Percentiles rank a stretch among this genome's conserved stretches.
These are phyloP conservation scores for Agaricus subrufescens DNA, from an alignment of 768 basidiomycete genomes.

Conservation along the genomic window DNA sequence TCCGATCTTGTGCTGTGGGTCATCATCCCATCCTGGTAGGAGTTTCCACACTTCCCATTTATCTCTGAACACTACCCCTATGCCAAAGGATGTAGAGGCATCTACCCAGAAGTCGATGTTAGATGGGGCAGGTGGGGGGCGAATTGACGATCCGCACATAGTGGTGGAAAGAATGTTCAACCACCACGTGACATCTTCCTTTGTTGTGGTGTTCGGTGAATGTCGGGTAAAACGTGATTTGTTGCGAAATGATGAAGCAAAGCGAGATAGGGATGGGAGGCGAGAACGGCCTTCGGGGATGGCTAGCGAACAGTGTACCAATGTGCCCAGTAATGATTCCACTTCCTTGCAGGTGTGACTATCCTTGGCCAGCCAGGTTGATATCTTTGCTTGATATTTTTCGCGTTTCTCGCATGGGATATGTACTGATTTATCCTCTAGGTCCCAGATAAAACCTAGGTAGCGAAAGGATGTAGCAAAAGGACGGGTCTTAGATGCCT, in stretches of 20 bases:
- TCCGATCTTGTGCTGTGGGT: conserved; percentile 16
- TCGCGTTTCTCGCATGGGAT: conserved; percentile 24
- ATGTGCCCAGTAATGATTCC: conserved; percentile 25
- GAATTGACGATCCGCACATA: conserved; percentile 3
- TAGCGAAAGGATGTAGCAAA: conserved; percentile 26
- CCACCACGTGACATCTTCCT: conserved; percentile 32
- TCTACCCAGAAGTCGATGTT: conserved; percentile 26
- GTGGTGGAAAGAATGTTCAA: not conserved
- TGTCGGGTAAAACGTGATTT: conserved; percentile 12
- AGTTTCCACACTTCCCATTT: conserved; percentile 26
- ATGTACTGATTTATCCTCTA: conserved; percentile 20
- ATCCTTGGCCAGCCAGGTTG: conserved; percentile 10
- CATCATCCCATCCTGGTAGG: conserved; percentile 8
- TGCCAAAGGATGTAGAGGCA: conserved; percentile 34
- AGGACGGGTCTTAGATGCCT: conserved; percentile 19
- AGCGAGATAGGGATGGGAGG: conserved; percentile 24
- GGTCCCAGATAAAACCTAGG: conserved; percentile 33
- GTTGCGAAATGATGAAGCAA: conserved; percentile 19
- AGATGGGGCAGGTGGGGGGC: not conserved
- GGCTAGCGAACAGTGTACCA: conserved; percentile 31
- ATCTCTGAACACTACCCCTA: conserved; percentile 25
- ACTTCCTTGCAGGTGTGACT: conserved; percentile 15
- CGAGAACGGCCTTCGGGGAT: conserved; percentile 23
- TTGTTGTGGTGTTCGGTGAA: conserved; percentile 13
- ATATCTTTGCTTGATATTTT: conserved; percentile 23